These are phyloP conservation scores for Corrigiola litoralis DNA, from an alignment of 179 eudicot genomes.

Conservation along the genomic window DNA sequence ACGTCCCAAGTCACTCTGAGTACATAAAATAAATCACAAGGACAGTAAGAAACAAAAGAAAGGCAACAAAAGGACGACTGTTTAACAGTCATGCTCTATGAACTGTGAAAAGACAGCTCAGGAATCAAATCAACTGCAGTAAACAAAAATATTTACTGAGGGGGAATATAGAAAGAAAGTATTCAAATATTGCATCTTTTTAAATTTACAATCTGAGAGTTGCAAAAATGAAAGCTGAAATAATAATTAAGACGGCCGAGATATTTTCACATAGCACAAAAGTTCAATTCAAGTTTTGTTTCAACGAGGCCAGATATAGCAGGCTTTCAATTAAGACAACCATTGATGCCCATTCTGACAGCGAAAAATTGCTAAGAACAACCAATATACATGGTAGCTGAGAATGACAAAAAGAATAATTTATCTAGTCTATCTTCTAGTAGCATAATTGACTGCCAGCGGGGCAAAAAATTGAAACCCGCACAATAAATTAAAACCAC, in stretches of 20 bases:
- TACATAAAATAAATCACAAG: constrained; percentile 2
- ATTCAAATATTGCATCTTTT: too few species aligned
- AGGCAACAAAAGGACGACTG: background rate
- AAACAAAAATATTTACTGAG: background rate
- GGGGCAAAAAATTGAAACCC: too few species aligned
- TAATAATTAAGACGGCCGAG: too few species aligned
- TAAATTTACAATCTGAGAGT: too few species aligned
- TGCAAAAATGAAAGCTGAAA: too few species aligned
- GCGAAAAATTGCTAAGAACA: background rate
- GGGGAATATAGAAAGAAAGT: too few species aligned
- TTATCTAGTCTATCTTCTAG: too few species aligned
- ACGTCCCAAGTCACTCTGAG: constrained; percentile 70
- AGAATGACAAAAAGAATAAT: too few species aligned
- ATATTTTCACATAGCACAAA: too few species aligned
- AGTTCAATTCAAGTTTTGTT: too few species aligned
- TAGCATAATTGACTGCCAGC: too few species aligned
- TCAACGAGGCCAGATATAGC: background rate
- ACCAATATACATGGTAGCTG: too few species aligned
- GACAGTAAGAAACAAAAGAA: background rate
- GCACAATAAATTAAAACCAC: background rate
- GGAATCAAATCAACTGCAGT: background rate
- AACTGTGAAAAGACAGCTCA: background rate
- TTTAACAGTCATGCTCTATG: background rate
- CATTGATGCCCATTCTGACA: background rate
- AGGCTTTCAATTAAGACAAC: background rate